Evolutionary conservation across 192 early-diverging fungal genomes (phyloP), one percentile per base, ranked within the genome.

Genomic region (Chytriomyces confervae): DNA sequence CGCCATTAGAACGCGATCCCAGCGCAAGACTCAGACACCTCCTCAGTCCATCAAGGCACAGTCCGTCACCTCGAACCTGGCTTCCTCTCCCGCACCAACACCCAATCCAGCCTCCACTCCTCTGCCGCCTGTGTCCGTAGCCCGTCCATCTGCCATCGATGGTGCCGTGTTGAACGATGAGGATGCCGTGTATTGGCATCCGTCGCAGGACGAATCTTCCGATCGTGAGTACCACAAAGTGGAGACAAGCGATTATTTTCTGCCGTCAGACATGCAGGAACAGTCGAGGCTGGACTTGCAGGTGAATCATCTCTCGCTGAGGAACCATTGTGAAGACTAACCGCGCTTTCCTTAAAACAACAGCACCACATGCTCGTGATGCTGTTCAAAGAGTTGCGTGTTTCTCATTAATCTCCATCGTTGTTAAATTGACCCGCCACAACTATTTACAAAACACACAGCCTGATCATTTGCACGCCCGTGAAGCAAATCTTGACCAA

Each of bases 191-290:
- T 57, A n/a, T 5, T 57, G 53, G 53, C 53, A 57, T 65, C 63
- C 36, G 7, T 13, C n/a, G 13, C 18, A 36, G 11, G 27, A 27
- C 36, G 63, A 65, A 11, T 23, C 36, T 36, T 36, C 36, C 11
- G 36, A 20, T 27, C n/a, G 63, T 16, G 63, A 65, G 36, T 65
- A 65, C 63, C 63, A 65, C 27, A 36, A 36, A 11, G 63, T 65
- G 23, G 63, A 16, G 23, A 36, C n/a, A 0, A 23, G 11, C 63
- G 7, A 65, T 20, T 65, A 65, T 27, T 20, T 65, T 16, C 36
- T 65, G 63, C 63, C 63, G 63, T 11, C 23, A 13, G 63, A 65
- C 63, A 36, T 36, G 23, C 10, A 36, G n/a, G 63, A 65, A 27
- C 63, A 65, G 36, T 13, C 13, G 11, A 13, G 63, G 3, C 63